These are phyloP conservation scores for Pleurotus giganteus DNA, from an alignment of 768 basidiomycete species.

Conservation along the genomic window DNA sequence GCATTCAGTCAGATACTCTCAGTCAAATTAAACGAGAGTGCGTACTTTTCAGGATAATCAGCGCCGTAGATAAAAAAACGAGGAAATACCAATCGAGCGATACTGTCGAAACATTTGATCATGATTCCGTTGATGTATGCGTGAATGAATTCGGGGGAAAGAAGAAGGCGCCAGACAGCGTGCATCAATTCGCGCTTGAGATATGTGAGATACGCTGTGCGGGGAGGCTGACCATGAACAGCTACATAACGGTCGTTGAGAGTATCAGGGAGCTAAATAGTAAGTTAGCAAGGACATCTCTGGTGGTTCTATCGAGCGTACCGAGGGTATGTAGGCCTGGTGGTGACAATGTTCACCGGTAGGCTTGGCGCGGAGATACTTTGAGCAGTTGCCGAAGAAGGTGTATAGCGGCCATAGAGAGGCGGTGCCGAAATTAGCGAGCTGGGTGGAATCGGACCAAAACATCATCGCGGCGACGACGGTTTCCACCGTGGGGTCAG, in stretches of 20 bases:
- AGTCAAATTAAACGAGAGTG: too few relatives aligned
- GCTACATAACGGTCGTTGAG: conserved; percentile 20
- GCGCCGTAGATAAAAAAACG: conserved; percentile 29
- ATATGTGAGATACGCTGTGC: conserved; percentile 14
- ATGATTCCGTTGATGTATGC: conserved; percentile 23
- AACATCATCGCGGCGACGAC: conserved; percentile 23
- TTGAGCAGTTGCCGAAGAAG: conserved; percentile 32
- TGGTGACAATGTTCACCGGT: conserved; percentile 23
- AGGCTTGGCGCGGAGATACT: conserved; percentile 26
- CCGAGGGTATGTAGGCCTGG: conserved; percentile 30
- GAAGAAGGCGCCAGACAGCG: conserved; percentile 20
- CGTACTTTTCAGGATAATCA: conserved; percentile 33
- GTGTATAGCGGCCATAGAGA: conserved; percentile 32
- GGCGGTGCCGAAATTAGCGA: conserved; percentile 22
- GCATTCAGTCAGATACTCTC: too few relatives aligned
- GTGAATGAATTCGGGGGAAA: conserved; percentile 23
- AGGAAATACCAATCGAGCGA: conserved; percentile 22
- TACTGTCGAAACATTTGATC: conserved; percentile 23
- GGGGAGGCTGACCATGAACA: conserved; percentile 10
- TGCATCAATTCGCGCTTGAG: conserved; percentile 27
- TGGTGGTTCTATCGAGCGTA: conserved; percentile 11
- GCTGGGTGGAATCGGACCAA: conserved; percentile 26
- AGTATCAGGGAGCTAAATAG: conserved; percentile 20
- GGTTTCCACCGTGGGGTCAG: conserved; percentile 13
- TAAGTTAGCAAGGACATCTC: background rate